phyloP scores from a whole-genome alignment of 108 stramenopile genomes.

The Skeletonema menzelii region DNA sequence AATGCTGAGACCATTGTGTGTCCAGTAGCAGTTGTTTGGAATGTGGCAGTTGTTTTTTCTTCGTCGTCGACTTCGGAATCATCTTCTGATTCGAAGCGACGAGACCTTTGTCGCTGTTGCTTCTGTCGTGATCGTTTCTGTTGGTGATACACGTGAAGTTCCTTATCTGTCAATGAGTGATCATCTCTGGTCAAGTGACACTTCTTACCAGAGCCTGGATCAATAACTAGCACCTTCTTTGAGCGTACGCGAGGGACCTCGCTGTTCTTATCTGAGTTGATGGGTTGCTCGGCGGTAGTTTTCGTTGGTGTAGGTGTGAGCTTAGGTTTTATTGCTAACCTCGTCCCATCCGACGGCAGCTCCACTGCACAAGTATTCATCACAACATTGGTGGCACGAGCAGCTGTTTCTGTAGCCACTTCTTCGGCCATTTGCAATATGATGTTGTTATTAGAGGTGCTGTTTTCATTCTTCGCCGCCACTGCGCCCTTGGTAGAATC shows the following conservation, averaged over 20 bases:
- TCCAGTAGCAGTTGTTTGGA: background rate
- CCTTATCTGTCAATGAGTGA: conserved; percentile 42
- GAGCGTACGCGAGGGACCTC: background rate
- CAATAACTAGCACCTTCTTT: conserved; percentile 35
- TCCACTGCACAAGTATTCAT: background rate
- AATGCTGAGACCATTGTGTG: conserved; percentile 32
- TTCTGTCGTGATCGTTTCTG: background rate
- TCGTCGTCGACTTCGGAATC: background rate
- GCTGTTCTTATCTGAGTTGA: background rate
- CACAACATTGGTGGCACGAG: background rate
- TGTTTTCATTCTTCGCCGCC: background rate
- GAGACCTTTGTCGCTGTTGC: background rate
- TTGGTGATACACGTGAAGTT: conserved; percentile 35
- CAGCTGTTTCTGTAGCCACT: background rate
- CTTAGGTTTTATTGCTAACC: background rate
- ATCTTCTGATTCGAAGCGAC: background rate
- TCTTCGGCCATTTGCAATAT: background rate
- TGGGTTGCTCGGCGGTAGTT: background rate
- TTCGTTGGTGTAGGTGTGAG: background rate
- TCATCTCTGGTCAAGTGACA: conserved; percentile 27
- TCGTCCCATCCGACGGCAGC: background rate
- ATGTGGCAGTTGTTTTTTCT: conserved; percentile 9
- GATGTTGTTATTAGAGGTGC: background rate
- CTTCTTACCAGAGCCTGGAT: conserved; percentile 30
- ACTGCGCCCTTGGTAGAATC: no score